Base-by-base conservation (phyloP, 2,329 filamentous ascomycete genomes). In the Neofusicoccum parvum region DNA sequence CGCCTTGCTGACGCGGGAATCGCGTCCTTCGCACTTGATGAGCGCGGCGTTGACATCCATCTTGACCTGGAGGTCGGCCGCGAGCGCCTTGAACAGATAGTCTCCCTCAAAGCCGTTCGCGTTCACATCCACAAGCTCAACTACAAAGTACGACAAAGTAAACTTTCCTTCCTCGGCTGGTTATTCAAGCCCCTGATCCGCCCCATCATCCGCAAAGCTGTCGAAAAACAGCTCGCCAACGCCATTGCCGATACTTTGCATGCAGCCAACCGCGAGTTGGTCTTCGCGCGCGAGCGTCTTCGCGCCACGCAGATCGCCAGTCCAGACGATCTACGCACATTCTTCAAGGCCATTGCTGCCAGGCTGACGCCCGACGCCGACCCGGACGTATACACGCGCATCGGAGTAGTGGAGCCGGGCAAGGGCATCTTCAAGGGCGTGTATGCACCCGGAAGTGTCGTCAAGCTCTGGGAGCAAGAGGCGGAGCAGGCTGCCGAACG, bases 381-480 rank as follows among this genome's bases (percentile, higher is more conserved):
- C 74, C 89, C 92, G 1, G 91, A 96, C 75, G 71, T 96, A 0
- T 90, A 95, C 69, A 83, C 89, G 1, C 82, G 91, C 2, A 81
- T 96, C 15, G 92, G 92, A 1, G 80, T 96, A 10, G 85, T 86
- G 50, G 82, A 86, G 34, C 86, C 85, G 0, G 80, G 83, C 15
- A 80, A 82, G 69, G 86, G 87, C 36, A 83, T 94, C 0, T 98
- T 98, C 81, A 88, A 88, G 70, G 92, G 90, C 3, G 86, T 92
- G 1, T 97, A 97, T 79, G 90, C 94, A 0, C 94, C 94, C 0
- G 94, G 92, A 0, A 97, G 93, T 76, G 81, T 97, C 32, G 91
- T 95, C 60, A 93, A 91, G 79, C 78, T 96, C n/a, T 97, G 92
- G 92, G 87, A 94, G 69, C 89, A 93, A 69, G 90, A 96, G 78